These are phyloP conservation scores for Psilocybe cubensis DNA, from an alignment of 768 basidiomycete species.

Conservation along the genomic window DNA sequence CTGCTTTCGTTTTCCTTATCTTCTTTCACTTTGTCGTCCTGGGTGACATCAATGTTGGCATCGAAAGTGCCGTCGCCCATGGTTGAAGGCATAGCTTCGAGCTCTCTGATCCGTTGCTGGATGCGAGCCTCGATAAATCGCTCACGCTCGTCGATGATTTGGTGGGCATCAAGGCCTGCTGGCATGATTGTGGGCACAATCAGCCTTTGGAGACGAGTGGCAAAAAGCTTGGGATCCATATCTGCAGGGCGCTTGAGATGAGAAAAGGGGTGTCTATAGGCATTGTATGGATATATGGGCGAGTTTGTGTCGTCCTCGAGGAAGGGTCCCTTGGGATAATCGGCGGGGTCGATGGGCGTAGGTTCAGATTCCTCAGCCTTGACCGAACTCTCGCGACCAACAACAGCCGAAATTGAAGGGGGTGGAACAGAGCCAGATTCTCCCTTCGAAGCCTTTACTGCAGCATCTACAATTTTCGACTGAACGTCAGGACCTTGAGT, in stretches of 20 bases:
- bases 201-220: slow-evolving; percentile 77
- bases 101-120: slow-evolving; percentile 85
- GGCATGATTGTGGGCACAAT: slow-evolving; percentile 92
- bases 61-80: slow-evolving; percentile 78
- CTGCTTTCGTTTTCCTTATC: slow-evolving; percentile 44
- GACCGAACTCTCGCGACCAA: slow-evolving; percentile 41
- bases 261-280: slow-evolving; percentile 82
- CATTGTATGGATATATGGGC: slow-evolving; percentile 90
- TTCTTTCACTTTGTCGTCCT: slow-evolving; percentile 38
- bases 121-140: slow-evolving; percentile 90
- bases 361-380: slow-evolving; percentile 61
- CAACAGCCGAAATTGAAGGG: slow-evolving; percentile 27
- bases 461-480: slow-evolving; percentile 71
- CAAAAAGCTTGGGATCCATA: slow-evolving; percentile 62
- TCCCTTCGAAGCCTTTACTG: slow-evolving; percentile 73
- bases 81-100: slow-evolving; percentile 78
- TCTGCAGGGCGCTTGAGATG: slow-evolving; percentile 72
- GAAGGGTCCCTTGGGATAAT: slow-evolving; percentile 74
- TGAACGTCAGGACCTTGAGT: slow-evolving; percentile 62
- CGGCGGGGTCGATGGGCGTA: slow-evolving; percentile 50
- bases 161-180: slow-evolving; percentile 87
- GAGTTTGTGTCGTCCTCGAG: slow-evolving; percentile 82
- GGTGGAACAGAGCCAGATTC: slow-evolving; percentile 34
- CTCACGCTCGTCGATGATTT: slow-evolving; percentile 90
- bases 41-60: slow-evolving; percentile 41